phyloP scores from a whole-genome alignment of 495 filamentous ascomycete genomes.

The Astrocystis sublimbata region DNA sequence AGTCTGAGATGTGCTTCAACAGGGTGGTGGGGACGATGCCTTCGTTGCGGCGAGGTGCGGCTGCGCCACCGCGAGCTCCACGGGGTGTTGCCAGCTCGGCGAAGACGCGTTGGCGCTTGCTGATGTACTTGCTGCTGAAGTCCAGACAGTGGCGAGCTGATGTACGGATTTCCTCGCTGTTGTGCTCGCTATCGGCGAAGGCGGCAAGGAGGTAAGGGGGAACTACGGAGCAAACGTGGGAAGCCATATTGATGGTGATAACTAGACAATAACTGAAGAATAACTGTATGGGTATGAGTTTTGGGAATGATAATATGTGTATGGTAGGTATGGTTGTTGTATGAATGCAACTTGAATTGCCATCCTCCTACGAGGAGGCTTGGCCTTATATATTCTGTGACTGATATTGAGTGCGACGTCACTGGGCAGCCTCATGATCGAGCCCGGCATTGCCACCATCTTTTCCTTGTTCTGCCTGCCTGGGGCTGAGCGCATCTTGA shows the following conservation, averaged over 20 bases:
- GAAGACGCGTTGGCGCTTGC: conserved; percentile 33
- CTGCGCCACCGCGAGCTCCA: conserved; percentile 18
- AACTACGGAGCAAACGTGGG: conserved; percentile 37
- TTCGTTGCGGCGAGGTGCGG: conserved; percentile 17
- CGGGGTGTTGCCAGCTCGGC: conserved; percentile 32
- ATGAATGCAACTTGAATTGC: not conserved
- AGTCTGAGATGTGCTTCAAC: conserved; percentile 39
- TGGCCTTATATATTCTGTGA: not conserved
- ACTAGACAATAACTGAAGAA: too few species aligned
- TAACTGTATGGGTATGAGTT: not conserved
- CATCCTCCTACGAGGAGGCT: not conserved
- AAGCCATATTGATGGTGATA: conserved; percentile 34
- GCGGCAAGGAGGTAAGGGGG: conserved; percentile 42
- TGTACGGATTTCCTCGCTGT: conserved; percentile 26
- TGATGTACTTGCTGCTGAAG: conserved; percentile 25
- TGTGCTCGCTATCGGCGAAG: conserved; percentile 35
- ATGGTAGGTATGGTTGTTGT: not conserved
- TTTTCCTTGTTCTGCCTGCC: not conserved
- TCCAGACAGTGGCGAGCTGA: conserved; percentile 31
- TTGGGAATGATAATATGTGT: conserved; percentile 11
- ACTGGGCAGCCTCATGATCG: not conserved
- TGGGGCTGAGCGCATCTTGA: not conserved
- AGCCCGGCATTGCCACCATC: not conserved
- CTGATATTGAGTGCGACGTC: not conserved
- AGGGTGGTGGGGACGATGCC: conserved; percentile 40